These are phyloP conservation scores for Pilobolus umbonatus DNA, from an alignment of 192 early-diverging fungal genomes.

Conservation along the genomic window DNA sequence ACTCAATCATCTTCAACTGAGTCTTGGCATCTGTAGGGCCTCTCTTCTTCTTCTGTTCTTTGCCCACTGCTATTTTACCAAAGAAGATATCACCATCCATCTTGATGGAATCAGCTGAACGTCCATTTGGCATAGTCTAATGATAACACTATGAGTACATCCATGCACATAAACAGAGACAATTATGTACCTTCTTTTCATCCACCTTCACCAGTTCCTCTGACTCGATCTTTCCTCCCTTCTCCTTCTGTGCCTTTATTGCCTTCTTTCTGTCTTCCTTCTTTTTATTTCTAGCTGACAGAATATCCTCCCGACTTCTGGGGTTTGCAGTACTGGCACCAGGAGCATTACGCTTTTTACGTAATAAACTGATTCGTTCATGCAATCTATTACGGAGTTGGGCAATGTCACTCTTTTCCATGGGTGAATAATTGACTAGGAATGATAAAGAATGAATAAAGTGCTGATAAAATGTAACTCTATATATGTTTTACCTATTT, in stretches of 20 bases:
- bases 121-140: not conserved
- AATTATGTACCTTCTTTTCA: constrained; percentile 1
- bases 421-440: constrained; percentile 24
- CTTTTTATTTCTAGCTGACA: constrained; percentile 70
- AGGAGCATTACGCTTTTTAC: constrained; percentile 60
- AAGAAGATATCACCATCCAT: constrained; percentile 57
- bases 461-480: not conserved
- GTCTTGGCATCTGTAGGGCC: constrained; percentile 56
- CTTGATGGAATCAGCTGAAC: constrained; percentile 37
- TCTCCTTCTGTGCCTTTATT: constrained; percentile 56
- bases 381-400: constrained; percentile 60
- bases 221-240: constrained; percentile 39
- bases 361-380: constrained; percentile 54
- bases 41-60: constrained; percentile 61
- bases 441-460: not conserved
- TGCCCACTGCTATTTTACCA: constrained; percentile 64
- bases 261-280: constrained; percentile 62
- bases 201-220: constrained; percentile 48
- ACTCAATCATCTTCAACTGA: constrained; percentile 65
- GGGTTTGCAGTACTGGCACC: constrained; percentile 45
- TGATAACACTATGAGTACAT: not conserved
- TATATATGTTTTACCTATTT: not conserved
- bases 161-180: not conserved
- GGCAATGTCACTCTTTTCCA: constrained; percentile 43
- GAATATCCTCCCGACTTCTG: constrained; percentile 64